Conservation (phyloP, 352 stramenopile genomes). For the Pythium vanterpoolii region DNA sequence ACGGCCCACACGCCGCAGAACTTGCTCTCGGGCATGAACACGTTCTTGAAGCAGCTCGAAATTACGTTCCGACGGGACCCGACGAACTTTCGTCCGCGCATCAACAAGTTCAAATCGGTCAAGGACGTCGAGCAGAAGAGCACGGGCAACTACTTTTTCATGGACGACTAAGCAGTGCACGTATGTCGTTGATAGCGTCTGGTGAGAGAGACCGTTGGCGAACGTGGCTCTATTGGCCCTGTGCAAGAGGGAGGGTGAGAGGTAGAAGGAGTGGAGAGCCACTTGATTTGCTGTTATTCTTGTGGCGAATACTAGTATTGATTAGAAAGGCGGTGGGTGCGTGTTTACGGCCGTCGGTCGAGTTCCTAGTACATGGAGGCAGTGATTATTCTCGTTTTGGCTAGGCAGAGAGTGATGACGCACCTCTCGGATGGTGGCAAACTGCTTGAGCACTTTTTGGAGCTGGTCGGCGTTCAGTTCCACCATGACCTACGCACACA, state of each 20-base stretch:
- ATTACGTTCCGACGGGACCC: slow-evolving; percentile 99
- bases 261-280: no score
- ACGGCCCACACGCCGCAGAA: slow-evolving; percentile 94
- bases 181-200: no score
- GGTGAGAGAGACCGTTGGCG: not conserved
- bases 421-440: slow-evolving; percentile 21
- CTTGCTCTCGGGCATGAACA: slow-evolving; percentile 98
- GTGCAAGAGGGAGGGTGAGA: no score
- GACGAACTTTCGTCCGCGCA: slow-evolving; percentile 97
- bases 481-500: slow-evolving; percentile 18
- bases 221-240: no score
- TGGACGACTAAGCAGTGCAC: slow-evolving; percentile 96
- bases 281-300: no score
- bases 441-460: slow-evolving; percentile 21
- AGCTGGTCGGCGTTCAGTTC: slow-evolving; percentile 22
- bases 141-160: slow-evolving; percentile 98
- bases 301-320: no score
- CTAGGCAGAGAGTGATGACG: not conserved
- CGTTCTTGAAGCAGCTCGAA: slow-evolving; percentile 98
- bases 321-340: no score
- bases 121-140: slow-evolving; percentile 98
- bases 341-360: no score
- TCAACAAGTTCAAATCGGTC: slow-evolving; percentile 95
- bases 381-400: not conserved
- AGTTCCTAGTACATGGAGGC: no score